Evolutionary conservation across 495 filamentous ascomycete species (phyloP), one percentile per base, ranked within the genome.

Genomic region (Penicillium malachiteum): DNA sequence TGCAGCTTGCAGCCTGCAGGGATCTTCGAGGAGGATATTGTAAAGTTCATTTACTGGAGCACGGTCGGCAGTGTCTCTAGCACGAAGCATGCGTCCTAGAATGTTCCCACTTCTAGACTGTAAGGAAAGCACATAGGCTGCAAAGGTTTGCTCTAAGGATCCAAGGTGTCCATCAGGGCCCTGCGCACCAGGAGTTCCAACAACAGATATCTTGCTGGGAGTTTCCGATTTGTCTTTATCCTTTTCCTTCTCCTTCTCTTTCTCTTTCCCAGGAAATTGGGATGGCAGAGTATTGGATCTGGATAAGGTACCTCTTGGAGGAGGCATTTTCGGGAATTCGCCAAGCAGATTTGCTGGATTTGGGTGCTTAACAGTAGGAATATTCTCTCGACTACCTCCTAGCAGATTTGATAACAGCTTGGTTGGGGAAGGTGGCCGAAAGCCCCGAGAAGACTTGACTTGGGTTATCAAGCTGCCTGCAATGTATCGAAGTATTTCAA

Each of bases 361-460:
- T 64, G 77, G 59, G 64, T 54, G 55, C 54, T 77, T 78, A 11
- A 68, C 44, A 8, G 59, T 69, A 3, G 71, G 61, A 0, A 60
- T 58, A 41, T 64, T 66, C 1, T 78, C 75, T 35, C 73, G 75
- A 33, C 73, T 80, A 16, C 82, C 81, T 44, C 83, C 83, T 32
- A 96, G 76, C 48, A 98, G 81, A 59, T 82, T 94, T 0, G 92
- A 94, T 26, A 98, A 79, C 63, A 97, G 72, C 69, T 97, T 98
- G 35, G 93, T 90, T 0, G 94, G 93, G 9, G 92, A 96, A 10
- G 86, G 82, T 10, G 88, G 85, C 17, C 91, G 80, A 60, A 90
- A 87, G 0, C 78, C 60, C 63, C 79, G 56, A 56, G 78, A 56
- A 59, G 82, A 62, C 74, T 83, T 54, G 74, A 75, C 66, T 77